These are phyloP conservation scores for Lentinula detonsa DNA, from an alignment of 768 basidiomycete species.

Conservation along the genomic window DNA sequence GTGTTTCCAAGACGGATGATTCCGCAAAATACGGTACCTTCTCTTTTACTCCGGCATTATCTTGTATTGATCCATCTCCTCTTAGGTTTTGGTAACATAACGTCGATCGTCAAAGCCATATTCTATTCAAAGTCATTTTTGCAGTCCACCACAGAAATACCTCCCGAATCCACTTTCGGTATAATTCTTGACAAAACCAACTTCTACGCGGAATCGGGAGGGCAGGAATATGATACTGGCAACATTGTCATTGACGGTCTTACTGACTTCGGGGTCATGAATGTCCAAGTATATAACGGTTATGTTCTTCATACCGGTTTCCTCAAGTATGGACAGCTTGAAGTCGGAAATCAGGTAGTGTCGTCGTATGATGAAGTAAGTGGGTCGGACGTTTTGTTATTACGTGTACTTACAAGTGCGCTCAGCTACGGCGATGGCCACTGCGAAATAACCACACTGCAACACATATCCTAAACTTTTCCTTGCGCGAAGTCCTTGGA, in stretches of 20 bases:
- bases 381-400: background rate
- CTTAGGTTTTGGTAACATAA: conserved; percentile 72
- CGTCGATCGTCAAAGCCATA: conserved; percentile 73
- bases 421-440: conserved; percentile 86
- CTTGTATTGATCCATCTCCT: background rate
- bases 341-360: conserved; percentile 75
- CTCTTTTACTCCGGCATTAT: background rate
- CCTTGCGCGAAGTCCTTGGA: conserved; percentile 87
- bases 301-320: conserved; percentile 92
- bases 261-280: conserved; percentile 88
- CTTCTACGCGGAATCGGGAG: conserved; percentile 97
- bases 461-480: conserved; percentile 96
- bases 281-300: conserved; percentile 92
- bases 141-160: conserved; percentile 57
- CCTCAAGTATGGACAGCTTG: conserved; percentile 82
- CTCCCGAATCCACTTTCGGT: conserved; percentile 69
- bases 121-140: conserved; percentile 78
- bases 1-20: conserved; percentile 90
- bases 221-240: conserved; percentile 96
- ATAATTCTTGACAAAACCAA: conserved; percentile 87
- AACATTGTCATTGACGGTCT: conserved; percentile 88
- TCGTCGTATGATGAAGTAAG: conserved; percentile 89
- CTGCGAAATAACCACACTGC: conserved; percentile 97
- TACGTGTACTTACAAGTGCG: background rate
- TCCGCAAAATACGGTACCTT: conserved; percentile 78